Base-by-base conservation (phyloP, 768 basidiomycete species). In the Mycena olivaceomarginata region DNA sequence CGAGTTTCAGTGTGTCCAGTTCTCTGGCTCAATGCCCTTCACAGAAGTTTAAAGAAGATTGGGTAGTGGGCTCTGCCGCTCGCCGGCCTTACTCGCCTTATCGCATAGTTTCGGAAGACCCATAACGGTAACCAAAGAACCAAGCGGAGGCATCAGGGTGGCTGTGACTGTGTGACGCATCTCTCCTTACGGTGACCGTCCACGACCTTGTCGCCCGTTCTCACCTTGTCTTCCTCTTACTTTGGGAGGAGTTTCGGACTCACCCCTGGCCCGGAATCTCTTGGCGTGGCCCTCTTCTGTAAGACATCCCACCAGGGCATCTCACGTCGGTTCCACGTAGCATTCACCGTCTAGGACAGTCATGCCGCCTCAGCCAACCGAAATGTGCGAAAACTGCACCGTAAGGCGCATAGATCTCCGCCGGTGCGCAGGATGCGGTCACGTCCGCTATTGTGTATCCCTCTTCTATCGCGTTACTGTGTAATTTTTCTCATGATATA, bases 361-460 rank as follows among this genome's bases (percentile, higher is more conserved):
- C 43, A 68, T 74, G 73, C 66, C 73, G n/a, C 45, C 67, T 8
- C 66, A 69, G 31, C 73, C 66, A 57, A 74, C 73, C 15, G 73
- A 74, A 41, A 63, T 69, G 46, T 74, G 73, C 45, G 70, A 71
- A 39, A 70, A 74, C 11, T 63, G 60, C 62, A 45, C 69, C 43
- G 75, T 67, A 7, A 5, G 48, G n/a, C 71, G 73, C 20, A 41
- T 41, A 18, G 57, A 68, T 63, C 56, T 78, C 22, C 70, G 64
- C n/a, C 25, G 70, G 11, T 77, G 76, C 60, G 67, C 66, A 5
- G 66, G 60, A 5, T 77, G 76, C 37, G 51, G 56, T 13, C 16
- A 57, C 16, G 72, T 69, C 1, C 72, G 76, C 15, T 77, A 77
- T 25, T 77, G 76, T 43, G 76, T 77, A 39, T 45, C 43, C 31